Evolutionary conservation across 2,329 filamentous ascomycete species (phyloP).

Genomic region (Colletotrichum cordylinicola): DNA sequence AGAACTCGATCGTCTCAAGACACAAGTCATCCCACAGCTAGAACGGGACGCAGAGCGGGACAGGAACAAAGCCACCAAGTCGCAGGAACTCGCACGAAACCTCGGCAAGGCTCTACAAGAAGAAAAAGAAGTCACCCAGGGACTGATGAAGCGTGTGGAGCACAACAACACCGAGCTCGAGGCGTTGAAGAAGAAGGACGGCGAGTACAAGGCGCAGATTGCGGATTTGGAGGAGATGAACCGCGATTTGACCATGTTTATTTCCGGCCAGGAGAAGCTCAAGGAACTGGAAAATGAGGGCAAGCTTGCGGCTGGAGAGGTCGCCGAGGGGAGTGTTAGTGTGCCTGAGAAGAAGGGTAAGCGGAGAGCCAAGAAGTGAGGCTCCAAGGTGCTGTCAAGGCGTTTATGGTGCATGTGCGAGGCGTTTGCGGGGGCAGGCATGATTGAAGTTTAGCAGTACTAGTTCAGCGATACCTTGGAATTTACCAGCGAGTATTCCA

Average conservation of each 20-base stretch:
- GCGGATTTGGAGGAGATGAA: slow-evolving; percentile 85
- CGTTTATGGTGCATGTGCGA: background rate
- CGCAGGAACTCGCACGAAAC: slow-evolving; percentile 76
- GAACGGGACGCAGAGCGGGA: slow-evolving; percentile 77
- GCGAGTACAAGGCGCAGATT: slow-evolving; percentile 65
- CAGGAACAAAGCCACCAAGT: slow-evolving; percentile 71
- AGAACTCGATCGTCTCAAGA: slow-evolving; percentile 56
- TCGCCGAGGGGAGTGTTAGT: slow-evolving; percentile 75
- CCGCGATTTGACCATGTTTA: slow-evolving; percentile 85
- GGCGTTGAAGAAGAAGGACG: slow-evolving; percentile 60
- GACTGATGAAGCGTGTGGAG: slow-evolving; percentile 81
- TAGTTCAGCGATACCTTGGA: background rate
- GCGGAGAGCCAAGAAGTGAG: slow-evolving; percentile 53
- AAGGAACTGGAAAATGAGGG: slow-evolving; percentile 71
- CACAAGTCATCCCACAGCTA: slow-evolving; percentile 67
- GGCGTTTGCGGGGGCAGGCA: background rate
- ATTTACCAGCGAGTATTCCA: background rate
- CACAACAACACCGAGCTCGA: slow-evolving; percentile 71
- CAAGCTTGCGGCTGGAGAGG: slow-evolving; percentile 68
- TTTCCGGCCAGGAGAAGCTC: slow-evolving; percentile 82
- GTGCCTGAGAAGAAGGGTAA: slow-evolving; percentile 66
- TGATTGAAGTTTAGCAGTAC: background rate
- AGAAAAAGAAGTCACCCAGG: slow-evolving; percentile 84
- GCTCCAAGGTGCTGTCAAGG: background rate
- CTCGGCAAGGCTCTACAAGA: slow-evolving; percentile 81